Conservation (phyloP, 192 early-diverging fungal species). For the Coemansia sp. region DNA sequence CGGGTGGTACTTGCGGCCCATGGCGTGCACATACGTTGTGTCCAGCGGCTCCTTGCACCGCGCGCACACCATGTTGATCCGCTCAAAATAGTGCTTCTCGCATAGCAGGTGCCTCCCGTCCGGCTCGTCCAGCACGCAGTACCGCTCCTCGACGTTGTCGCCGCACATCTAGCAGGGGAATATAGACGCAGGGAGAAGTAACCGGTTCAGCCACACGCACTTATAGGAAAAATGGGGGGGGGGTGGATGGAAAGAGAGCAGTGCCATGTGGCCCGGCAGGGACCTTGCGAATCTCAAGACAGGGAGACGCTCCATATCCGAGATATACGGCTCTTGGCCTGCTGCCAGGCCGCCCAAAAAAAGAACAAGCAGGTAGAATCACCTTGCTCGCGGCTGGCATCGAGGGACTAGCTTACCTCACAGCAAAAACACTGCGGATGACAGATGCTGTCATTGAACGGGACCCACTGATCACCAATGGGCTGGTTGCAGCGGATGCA, state of each 20-base stretch:
- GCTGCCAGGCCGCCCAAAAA: too few species aligned
- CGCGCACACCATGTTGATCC: slow-evolving; percentile 45
- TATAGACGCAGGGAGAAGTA: neutral
- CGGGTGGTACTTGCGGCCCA: slow-evolving; percentile 91
- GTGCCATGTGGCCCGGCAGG: too few species aligned
- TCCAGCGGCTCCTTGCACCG: slow-evolving; percentile 84
- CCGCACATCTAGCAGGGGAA: slow-evolving; percentile 23
- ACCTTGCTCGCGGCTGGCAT: neutral
- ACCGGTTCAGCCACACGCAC: too few species aligned
- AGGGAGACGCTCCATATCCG: too few species aligned
- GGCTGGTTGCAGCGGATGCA: slow-evolving; percentile 65
- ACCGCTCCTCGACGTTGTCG: slow-evolving; percentile 34
- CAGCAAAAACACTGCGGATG: slow-evolving; percentile 96
- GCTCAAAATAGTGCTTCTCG: slow-evolving; percentile 41
- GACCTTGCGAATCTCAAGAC: too few species aligned
- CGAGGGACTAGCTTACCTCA: slow-evolving; percentile 60
- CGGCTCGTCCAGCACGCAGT: slow-evolving; percentile 27
- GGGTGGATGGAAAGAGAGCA: too few species aligned
- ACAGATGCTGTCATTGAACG: slow-evolving; percentile 74
- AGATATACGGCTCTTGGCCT: neutral
- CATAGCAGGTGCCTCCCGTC: slow-evolving; percentile 38
- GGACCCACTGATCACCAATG: slow-evolving; percentile 86
- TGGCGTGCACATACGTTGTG: slow-evolving; percentile 86
- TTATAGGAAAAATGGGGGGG: too few species aligned
- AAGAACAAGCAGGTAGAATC: neutral